Evolutionary conservation across 495 filamentous ascomycete species (phyloP), one percentile per base, ranked within the genome.

Genomic region (Polyplosphaeria fusca): DNA sequence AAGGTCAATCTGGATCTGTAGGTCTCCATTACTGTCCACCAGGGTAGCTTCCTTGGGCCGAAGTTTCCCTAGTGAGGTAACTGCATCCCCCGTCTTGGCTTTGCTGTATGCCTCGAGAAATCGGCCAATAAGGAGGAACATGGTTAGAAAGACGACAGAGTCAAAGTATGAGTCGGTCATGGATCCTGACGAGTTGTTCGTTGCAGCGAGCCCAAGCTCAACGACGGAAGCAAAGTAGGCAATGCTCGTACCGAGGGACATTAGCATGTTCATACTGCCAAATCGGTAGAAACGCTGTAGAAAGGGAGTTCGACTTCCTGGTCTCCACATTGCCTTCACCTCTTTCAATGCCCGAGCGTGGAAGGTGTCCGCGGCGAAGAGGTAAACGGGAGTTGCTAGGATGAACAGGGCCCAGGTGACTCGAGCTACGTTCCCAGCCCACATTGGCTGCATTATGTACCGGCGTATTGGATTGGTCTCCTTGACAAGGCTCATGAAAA

Each of bases 241-340:
- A 42, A 96, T 87, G 4, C 82, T 82, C 0, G 93, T 95, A 7
- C 93, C 92, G 13, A 92, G 75, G 9, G 87, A 94, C 64, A 97
- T 88, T 53, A 97, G 78, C 68, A 93, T 83, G 64, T 96, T 94
- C 92, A 97, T 97, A 71, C 91, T 96, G 13, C 92, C 92, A 63
- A 97, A 97, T 13, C 88, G 83, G 61, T 91, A 92, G 61, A 97
- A 91, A 16, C 93, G 76, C 52, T 84, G 80, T 19, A 88, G 63
- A 9, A 95, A 66, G 0, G 91, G 91, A 2, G 86, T 83, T 7
- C 77, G 80, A 68, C 90, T 96, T 40, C 83, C 80, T n/a, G 71
- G 82, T 26, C 88, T 77, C 92, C 92, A 97, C 22, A 96, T 70
- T 0, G 84, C 79, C 52, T 76, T 74, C 18, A 97, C 76, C 64